Base-by-base conservation (phyloP, 768 basidiomycete species). In the Rhizopogon sp. region DNA sequence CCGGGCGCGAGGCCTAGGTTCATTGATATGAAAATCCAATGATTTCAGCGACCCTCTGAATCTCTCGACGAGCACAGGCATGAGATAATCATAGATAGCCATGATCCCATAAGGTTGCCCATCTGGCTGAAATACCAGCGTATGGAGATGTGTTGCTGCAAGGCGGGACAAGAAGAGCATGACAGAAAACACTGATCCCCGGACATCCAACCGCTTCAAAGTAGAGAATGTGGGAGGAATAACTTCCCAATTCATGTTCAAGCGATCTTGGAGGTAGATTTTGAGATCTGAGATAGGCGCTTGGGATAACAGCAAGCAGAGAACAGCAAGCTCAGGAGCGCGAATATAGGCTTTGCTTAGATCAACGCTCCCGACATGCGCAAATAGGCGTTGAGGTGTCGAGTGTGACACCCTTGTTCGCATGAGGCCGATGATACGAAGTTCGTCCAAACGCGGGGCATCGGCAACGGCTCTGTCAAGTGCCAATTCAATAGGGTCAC, bases 1-100 rank as follows among this genome's bases (percentile, higher is more conserved):
- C 33, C 4, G 33, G 14, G 41, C 22, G 25, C 2, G 17, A 25
- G 6, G 22, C 37, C 50, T 17, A 44, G 41, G 35, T 43, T 17
- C 37, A 52, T 42, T 52, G 55, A 56, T 25, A 44, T 52, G 42
- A 29, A 56, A n/a, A 43, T 52, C 31, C 13, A 56, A 17, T 14
- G 55, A 56, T 37, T 53, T 53, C 9, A 56, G 35, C 20, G 55
- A 56, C 22, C 28, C 29, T 10, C 31, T 25, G 13, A 56, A 29
- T 31, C 31, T 52, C 39, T 39, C 31, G 6, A 20, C 16, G 20
- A 56, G 50, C 25, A 53, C 13, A 20, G 47, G 25, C 4, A 53
- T 31, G 17, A 53, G 53, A 6, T 47, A 37, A 17, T 52, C 31
- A 20, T 52, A 44, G 10, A 29, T 10, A 7, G 25, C 29, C 16